A percentile compares a stretch with the other conserved stretches of the same genome.
These are phyloP conservation scores for Rhynchosporium graminicola DNA, from an alignment of 2,329 filamentous ascomycete species.

Conservation along the genomic window DNA sequence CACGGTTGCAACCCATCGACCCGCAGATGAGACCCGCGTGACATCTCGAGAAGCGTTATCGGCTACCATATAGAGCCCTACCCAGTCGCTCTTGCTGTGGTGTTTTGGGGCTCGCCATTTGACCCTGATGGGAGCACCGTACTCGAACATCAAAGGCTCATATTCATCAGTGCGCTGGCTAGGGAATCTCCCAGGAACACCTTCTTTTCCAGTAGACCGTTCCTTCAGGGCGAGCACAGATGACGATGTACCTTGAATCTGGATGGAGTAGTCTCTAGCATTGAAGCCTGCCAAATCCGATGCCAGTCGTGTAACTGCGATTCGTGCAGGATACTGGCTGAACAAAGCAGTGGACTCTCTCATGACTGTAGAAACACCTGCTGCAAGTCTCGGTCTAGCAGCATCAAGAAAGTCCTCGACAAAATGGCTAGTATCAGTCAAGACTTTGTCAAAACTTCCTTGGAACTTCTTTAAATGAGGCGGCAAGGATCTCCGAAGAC, in stretches of 20 bases:
- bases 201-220: constrained; percentile 71
- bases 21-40: constrained; percentile 81
- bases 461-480: constrained; percentile 81
- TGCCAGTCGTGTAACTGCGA: constrained; percentile 78
- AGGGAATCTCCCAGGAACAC: constrained; percentile 66
- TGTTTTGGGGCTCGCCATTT: constrained; percentile 87
- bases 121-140: constrained; percentile 85
- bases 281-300: constrained; percentile 80
- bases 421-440: constrained; percentile 84
- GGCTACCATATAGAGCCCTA: constrained; percentile 93
- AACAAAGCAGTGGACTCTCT: constrained; percentile 86
- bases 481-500: constrained; percentile 82
- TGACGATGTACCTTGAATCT: constrained; percentile 67
- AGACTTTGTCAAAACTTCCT: constrained; percentile 81
- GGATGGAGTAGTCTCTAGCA: constrained; percentile 76
- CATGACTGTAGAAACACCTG: constrained; percentile 83
- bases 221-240: constrained; percentile 55
- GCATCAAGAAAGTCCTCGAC: constrained; percentile 88
- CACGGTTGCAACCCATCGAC: constrained; percentile 85
- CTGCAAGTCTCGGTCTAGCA: constrained; percentile 81
- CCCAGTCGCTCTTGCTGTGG: constrained; percentile 91
- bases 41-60: constrained; percentile 86
- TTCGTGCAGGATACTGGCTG: constrained; percentile 82
- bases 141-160: constrained; percentile 79
- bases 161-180: constrained; percentile 61